Evolutionary conservation across 2,329 filamentous ascomycete genomes (phyloP).

Genomic region (Lomentospora prolificans): DNA sequence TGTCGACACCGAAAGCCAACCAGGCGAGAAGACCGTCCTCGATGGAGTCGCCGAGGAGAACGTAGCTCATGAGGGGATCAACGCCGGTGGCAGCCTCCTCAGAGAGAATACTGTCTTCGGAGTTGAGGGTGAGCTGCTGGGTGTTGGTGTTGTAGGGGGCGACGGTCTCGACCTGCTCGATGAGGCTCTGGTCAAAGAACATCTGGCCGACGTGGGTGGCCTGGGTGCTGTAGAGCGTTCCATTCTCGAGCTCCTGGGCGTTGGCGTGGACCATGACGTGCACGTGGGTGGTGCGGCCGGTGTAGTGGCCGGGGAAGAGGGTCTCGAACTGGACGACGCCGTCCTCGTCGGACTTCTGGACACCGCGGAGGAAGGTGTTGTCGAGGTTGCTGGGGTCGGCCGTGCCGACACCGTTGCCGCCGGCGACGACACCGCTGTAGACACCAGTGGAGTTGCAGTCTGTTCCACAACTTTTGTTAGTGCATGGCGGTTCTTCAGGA

Average conservation of each 20-base stretch:
- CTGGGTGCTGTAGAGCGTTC: constrained; percentile 37
- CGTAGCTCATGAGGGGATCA: constrained; percentile 49
- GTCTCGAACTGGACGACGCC: constrained; percentile 31
- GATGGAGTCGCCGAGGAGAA: constrained; percentile 41
- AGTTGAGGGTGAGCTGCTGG: constrained; percentile 35
- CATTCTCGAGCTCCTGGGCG: constrained; percentile 32
- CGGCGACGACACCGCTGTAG: constrained; percentile 28
- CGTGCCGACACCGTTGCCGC: constrained; percentile 23
- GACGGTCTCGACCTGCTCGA: constrained; percentile 34
- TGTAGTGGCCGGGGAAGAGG: constrained; percentile 34
- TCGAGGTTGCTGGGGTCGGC: constrained; percentile 19
- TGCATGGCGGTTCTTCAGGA: neutral
- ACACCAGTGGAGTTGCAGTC: constrained; percentile 34
- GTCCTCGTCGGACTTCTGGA: constrained; percentile 27
- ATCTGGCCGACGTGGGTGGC: constrained; percentile 51
- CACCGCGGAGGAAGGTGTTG: constrained; percentile 29
- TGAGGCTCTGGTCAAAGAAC: constrained; percentile 49
- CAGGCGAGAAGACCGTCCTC: constrained; percentile 43
- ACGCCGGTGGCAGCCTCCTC: constrained; percentile 35
- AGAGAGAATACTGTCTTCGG: constrained; percentile 36
- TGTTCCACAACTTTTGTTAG: neutral
- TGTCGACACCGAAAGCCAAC: constrained; percentile 41
- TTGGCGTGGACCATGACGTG: constrained; percentile 26
- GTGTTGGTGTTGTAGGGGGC: constrained; percentile 35
- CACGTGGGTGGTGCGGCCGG: constrained; percentile 29